Evolutionary conservation across 1,284 basidiomycete genomes (phyloP), one percentile per base, ranked within the genome.

Genomic region (Naganishia cerealis): DNA sequence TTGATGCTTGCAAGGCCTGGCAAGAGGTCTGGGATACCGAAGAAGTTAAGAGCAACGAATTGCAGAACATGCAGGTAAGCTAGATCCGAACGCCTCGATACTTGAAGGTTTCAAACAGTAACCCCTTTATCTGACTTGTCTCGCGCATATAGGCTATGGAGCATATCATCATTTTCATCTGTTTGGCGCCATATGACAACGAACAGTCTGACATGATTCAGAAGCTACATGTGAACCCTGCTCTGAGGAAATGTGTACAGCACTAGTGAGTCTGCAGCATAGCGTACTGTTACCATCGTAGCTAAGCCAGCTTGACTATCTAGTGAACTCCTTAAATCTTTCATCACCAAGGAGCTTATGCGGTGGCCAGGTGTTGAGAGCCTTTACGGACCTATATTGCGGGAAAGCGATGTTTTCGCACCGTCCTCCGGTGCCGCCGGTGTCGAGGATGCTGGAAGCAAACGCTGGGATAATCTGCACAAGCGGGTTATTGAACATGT

Each of bases 141-240:
- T 48, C 36, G 18, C 39, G 8, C 57, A 24, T n/a, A 18, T 72
- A 94, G 92, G 90, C 91, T 40, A 85, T 94, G 24, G 91, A 92
- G 80, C 92, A 94, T 78, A 93, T 98, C 68, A 89, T 96, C 66
- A 94, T 93, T 81, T 99, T 96, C 77, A 87, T 97, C 65, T 88
- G 97, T 26, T 87, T 99, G 65, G 90, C 94, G 0, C 88, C 94
- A 8, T 91, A 96, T 79, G 90, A 90, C 80, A 98, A 99, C 79
- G 96, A 99, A 80, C 96, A 99, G 81, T 92, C 88, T 16, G 94
- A 99, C 78, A 92, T 99, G 87, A 84, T 99, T 65, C 89, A 97
- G 75, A 89, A 93, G 74, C 84, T 96, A 36, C 92, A 87, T 75
- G 83, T 84, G 67, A 87, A 95, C 79, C 84, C 91, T 58, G 88